A percentile compares a stretch with the other conserved stretches of the same genome.
Evolutionary conservation across 148 eudicot genomes (phyloP).

Genomic region (Camellia lanceoleosa): DNA sequence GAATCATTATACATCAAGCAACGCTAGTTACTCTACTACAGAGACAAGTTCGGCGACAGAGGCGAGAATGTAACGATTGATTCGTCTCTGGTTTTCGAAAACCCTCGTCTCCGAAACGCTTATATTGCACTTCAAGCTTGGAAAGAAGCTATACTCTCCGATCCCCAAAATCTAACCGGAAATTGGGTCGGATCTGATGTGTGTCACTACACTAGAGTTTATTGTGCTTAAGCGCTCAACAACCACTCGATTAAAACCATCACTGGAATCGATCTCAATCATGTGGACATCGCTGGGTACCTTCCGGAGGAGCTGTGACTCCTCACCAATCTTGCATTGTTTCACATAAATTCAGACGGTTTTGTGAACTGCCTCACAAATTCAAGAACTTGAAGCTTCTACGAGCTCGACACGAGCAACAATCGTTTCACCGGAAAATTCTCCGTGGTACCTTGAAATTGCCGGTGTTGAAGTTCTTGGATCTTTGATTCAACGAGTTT

Average conservation of each 20-base stretch:
- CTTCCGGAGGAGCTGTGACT: slow-evolving; percentile 77
- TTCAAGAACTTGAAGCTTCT: slow-evolving; percentile 42
- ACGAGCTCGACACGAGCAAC: slow-evolving; percentile 76
- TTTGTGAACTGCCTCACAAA: slow-evolving; percentile 72
- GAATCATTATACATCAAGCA: slow-evolving; percentile 46
- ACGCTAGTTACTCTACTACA: slow-evolving; percentile 63
- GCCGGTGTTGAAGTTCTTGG: too few species aligned
- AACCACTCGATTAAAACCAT: too few species aligned
- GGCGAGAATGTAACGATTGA: slow-evolving; percentile 30
- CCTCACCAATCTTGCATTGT: slow-evolving; percentile 54
- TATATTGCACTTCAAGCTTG: slow-evolving; percentile 86
- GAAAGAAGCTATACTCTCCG: slow-evolving; percentile 76
- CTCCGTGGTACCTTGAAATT: slow-evolving; percentile 20
- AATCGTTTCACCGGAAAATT: slow-evolving; percentile 77
- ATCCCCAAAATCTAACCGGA: slow-evolving; percentile 56
- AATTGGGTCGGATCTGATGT: slow-evolving; percentile 80
- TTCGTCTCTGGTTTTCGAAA: slow-evolving; percentile 43
- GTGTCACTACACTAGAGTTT: slow-evolving; percentile 60
- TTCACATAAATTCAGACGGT: slow-evolving; percentile 32
- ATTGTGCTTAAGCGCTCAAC: slow-evolving; percentile 56
- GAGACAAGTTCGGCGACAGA: slow-evolving; percentile 37
- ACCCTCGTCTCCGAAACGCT: slow-evolving; percentile 50
- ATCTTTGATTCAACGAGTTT: too few species aligned
- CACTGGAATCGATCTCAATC: too few species aligned
- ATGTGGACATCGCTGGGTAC: slow-evolving; percentile 12